phyloP scores from a whole-genome alignment of 1,284 basidiomycete genomes.

The Puccinia brachypodii region DNA sequence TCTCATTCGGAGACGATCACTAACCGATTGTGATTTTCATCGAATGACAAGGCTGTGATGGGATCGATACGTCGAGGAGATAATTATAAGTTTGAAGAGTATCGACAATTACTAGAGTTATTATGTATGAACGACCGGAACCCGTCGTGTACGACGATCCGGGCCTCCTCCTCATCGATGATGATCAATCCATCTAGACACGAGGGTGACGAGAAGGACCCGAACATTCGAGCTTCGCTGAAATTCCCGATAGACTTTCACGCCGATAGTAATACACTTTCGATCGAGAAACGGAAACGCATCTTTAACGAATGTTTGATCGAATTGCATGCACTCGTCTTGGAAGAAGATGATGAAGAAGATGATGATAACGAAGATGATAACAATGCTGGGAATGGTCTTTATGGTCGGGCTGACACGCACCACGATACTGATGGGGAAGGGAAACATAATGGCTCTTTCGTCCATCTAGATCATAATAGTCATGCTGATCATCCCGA shows the following conservation, averaged over 20 bases:
- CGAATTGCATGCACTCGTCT: constrained; percentile 39
- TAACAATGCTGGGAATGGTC: too few species aligned
- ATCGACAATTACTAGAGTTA: constrained; percentile 31
- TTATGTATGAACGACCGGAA: constrained; percentile 29
- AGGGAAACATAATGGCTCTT: neutral
- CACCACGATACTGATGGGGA: neutral
- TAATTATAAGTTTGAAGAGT: constrained; percentile 41
- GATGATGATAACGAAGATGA: neutral
- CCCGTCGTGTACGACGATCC: neutral
- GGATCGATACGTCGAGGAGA: constrained; percentile 34
- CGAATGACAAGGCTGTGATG: constrained; percentile 35
- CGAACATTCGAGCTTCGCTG: neutral
- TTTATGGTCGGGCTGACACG: too few species aligned
- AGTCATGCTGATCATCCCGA: neutral
- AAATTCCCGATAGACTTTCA: neutral
- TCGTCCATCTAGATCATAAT: neutral
- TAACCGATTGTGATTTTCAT: neutral
- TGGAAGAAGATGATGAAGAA: constrained; percentile 46
- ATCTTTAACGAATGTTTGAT: constrained; percentile 45
- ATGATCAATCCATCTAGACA: neutral
- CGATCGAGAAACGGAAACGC: constrained; percentile 40
- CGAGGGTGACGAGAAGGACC: neutral
- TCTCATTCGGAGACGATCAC: neutral
- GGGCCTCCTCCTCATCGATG: neutral
- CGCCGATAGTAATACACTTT: neutral